A percentile compares a stretch with the other conserved stretches of the same genome.
Conservation (phyloP, 495 filamentous ascomycete species). For the Xylaria sp. region DNA sequence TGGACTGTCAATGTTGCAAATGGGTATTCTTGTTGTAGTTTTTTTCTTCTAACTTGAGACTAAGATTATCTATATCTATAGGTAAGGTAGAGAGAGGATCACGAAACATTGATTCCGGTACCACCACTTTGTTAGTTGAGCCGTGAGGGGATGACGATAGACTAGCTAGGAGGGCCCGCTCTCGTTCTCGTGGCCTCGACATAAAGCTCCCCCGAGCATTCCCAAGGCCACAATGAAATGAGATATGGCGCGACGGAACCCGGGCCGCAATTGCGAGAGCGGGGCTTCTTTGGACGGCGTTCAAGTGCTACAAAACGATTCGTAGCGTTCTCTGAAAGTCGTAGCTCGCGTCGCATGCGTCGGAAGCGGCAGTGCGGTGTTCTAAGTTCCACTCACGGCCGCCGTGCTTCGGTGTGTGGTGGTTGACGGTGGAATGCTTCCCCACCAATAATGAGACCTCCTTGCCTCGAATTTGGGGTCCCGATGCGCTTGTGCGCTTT, state of each 20-base stretch:
- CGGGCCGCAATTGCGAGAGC: constrained; percentile 31
- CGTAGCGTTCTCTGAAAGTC: not conserved
- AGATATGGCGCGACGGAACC: constrained; percentile 30
- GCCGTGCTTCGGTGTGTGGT: constrained; percentile 1
- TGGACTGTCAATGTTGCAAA: constrained; percentile 3
- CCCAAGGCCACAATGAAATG: not conserved
- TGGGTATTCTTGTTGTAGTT: constrained; percentile 9
- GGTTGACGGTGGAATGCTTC: constrained; percentile 36
- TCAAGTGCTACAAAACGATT: constrained; percentile 13
- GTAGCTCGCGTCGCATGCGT: constrained; percentile 3
- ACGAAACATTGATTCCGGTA: not conserved
- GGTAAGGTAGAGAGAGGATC: not conserved
- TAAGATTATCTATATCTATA: not conserved
- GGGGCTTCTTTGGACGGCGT: constrained; percentile 2
- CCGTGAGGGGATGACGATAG: constrained; percentile 15
- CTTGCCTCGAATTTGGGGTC: not conserved
- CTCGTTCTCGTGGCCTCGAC: constrained; percentile 17
- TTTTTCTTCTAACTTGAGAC: not conserved
- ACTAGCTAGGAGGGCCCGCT: constrained; percentile 8
- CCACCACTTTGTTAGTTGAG: not conserved
- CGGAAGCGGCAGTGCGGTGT: constrained; percentile 17
- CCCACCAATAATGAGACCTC: constrained; percentile 34
- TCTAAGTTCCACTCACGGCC: constrained; percentile 10
- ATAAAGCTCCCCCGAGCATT: constrained; percentile 25
- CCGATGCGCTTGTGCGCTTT: not conserved